Percentiles rank a stretch among this genome's conserved stretches.
phyloP scores from a whole-genome alignment of 768 basidiomycete genomes.

The Phylloporus sp. region DNA sequence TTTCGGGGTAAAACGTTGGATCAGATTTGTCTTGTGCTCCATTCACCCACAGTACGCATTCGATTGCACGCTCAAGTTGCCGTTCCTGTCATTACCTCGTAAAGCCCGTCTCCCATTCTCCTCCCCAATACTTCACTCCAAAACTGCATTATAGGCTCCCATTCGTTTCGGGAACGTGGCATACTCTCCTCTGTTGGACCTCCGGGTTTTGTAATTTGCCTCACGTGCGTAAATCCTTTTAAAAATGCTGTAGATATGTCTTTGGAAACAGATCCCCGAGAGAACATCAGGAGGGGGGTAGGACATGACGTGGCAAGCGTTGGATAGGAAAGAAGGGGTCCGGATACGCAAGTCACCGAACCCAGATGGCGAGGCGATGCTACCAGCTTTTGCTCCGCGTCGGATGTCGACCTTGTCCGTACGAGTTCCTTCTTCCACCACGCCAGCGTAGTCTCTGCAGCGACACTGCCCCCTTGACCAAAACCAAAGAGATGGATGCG shows the following conservation, averaged over 20 bases:
- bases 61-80: neutral
- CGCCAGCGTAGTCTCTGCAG: constrained; percentile 57
- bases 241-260: constrained; percentile 47
- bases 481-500: constrained; percentile 88
- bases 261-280: constrained; percentile 45
- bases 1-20: no score
- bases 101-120: constrained; percentile 56
- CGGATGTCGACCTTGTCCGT: constrained; percentile 2
- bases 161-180: constrained; percentile 71
- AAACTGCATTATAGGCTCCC: constrained; percentile 81
- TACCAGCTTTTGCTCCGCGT: constrained; percentile 3
- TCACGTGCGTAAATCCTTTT: constrained; percentile 52
- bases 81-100: constrained; percentile 54
- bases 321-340: constrained; percentile 75
- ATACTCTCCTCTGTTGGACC: constrained; percentile 47
- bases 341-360: constrained; percentile 64
- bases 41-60: no score
- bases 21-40: no score
- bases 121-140: constrained; percentile 68
- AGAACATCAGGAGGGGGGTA: constrained; percentile 59
- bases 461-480: constrained; percentile 80
- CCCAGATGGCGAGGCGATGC: constrained; percentile 41
- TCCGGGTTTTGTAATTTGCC: constrained; percentile 44
- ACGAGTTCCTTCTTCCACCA: constrained; percentile 45
- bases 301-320: constrained; percentile 47